Percentiles rank a stretch among this genome's conserved stretches.
These are phyloP conservation scores for Kodamaea fukazawae DNA, from an alignment of 805 yeast species.

Conservation along the genomic window DNA sequence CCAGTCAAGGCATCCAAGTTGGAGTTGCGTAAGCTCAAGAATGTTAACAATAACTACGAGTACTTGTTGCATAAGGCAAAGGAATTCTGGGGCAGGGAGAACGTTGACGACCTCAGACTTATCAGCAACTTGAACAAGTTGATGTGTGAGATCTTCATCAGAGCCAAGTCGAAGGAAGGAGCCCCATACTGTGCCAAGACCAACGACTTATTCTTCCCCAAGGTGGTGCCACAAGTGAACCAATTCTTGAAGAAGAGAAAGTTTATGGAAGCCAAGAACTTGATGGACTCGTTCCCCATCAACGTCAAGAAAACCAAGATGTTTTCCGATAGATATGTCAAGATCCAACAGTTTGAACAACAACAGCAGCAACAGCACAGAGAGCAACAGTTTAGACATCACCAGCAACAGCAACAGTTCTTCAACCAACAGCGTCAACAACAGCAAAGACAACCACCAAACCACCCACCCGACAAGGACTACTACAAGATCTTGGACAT, in stretches of 20 bases:
- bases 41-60: conserved; percentile 40
- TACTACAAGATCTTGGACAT: conserved; percentile 79
- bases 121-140: conserved; percentile 33
- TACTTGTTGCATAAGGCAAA: conserved; percentile 39
- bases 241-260: conserved; percentile 30
- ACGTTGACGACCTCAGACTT: conserved; percentile 18
- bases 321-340: conserved; percentile 31
- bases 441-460: conserved; percentile 36
- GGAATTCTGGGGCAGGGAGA: conserved; percentile 24
- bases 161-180: conserved; percentile 22
- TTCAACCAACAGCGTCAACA: conserved; percentile 46
- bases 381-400: conserved; percentile 35
- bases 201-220: conserved; percentile 38
- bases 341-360: conserved; percentile 26
- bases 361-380: conserved; percentile 28
- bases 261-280: conserved; percentile 37
- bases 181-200: conserved; percentile 22
- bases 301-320: conserved; percentile 40
- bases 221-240: conserved; percentile 34
- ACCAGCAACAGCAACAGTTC: conserved; percentile 38
- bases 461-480: conserved; percentile 51
- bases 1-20: conserved; percentile 26
- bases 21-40: conserved; percentile 24
- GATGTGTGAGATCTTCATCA: conserved; percentile 40
- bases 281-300: conserved; percentile 31